Evolutionary conservation across 768 basidiomycete species (phyloP).

Genomic region (Harrya chromipes): DNA sequence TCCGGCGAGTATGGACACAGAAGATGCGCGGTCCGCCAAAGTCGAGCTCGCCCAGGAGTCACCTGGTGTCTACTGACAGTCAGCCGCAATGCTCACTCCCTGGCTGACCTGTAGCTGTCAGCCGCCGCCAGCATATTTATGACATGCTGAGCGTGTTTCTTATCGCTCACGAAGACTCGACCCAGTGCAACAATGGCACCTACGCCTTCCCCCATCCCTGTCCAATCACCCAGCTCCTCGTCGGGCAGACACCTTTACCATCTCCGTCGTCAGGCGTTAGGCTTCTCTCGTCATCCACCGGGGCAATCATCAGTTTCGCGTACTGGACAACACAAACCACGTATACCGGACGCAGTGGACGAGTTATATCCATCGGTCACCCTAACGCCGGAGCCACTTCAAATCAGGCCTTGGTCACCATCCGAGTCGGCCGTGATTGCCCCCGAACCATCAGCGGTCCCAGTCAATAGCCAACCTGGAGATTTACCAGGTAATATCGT

Average conservation of each 20-base stretch:
- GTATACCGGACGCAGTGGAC: neutral
- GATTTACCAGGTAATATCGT: constrained; percentile 20
- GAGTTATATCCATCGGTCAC: constrained; percentile 8
- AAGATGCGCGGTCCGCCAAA: neutral
- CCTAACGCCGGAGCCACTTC: constrained; percentile 2
- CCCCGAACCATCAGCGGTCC: constrained; percentile 4
- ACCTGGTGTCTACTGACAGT: constrained; percentile 2
- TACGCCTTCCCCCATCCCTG: constrained; percentile 6
- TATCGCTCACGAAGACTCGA: neutral
- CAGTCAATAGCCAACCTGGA: neutral
- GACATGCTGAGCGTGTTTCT: constrained; percentile 2
- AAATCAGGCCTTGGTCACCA: constrained; percentile 1
- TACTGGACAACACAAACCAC: constrained; percentile 4
- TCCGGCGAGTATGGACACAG: neutral
- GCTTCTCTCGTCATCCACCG: constrained; percentile 2
- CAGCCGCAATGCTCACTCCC: constrained; percentile 22
- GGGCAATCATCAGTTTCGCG: neutral
- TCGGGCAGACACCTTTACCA: constrained; percentile 9
- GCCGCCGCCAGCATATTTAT: constrained; percentile 29
- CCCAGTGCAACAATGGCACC: constrained; percentile 21
- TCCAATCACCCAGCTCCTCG: constrained; percentile 1
- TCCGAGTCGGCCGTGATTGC: constrained; percentile 4
- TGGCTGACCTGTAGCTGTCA: constrained; percentile 21
- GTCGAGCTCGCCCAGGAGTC: neutral
- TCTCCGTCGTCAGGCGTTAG: constrained; percentile 15